Evolutionary conservation across 2,329 filamentous ascomycete species (phyloP).

Genomic region (Tolypocladium nubicola): DNA sequence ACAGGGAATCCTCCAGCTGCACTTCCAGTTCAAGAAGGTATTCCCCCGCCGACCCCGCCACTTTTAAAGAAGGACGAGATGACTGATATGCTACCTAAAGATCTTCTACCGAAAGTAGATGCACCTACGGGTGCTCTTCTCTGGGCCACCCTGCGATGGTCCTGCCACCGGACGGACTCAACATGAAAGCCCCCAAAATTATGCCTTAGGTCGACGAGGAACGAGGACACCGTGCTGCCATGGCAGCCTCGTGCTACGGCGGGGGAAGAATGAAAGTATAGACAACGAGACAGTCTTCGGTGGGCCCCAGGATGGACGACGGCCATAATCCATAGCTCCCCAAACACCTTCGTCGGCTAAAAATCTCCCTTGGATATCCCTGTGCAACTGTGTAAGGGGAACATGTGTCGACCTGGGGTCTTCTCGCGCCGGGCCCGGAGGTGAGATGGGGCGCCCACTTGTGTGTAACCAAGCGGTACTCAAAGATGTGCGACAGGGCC

Average conservation of each 20-base stretch:
- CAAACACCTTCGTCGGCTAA: slow-evolving; percentile 1
- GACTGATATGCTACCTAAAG: background rate
- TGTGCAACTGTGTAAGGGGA: background rate
- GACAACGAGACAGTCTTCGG: background rate
- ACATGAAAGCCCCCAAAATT: background rate
- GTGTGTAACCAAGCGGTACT: background rate
- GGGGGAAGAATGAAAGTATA: background rate
- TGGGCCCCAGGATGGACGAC: background rate
- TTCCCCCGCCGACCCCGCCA: background rate
- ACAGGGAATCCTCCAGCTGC: slow-evolving; percentile 67
- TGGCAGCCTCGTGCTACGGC: background rate
- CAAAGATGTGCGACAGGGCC: background rate
- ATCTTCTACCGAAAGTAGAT: slow-evolving; percentile 5
- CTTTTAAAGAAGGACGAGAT: background rate
- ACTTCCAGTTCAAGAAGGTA: slow-evolving; percentile 98
- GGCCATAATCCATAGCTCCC: slow-evolving; percentile 1
- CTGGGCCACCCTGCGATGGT: background rate
- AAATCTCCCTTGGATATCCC: background rate
- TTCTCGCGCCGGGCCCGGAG: background rate
- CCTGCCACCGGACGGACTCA: background rate
- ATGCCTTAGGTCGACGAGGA: background rate
- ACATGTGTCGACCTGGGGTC: background rate
- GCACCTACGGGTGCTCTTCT: background rate
- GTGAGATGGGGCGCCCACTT: background rate
- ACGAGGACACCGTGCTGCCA: background rate